Base-by-base conservation (phyloP, 2,329 filamentous ascomycete genomes). In the Polychaeton citri region DNA sequence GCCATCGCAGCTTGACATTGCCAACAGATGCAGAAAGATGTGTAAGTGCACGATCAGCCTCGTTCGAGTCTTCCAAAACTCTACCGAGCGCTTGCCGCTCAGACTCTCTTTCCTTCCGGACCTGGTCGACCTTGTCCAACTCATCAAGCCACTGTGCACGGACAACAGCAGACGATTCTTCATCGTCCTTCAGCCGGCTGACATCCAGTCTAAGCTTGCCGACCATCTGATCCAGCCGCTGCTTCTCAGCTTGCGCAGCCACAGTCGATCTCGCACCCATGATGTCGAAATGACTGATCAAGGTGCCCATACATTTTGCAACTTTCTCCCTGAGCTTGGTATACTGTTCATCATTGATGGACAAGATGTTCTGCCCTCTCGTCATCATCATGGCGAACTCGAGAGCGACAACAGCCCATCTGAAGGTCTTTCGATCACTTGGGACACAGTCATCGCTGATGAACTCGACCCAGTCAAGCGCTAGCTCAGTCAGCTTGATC, bases 351-450 rank as follows among this genome's bases (percentile, higher is more conserved):
- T 94, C 85, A 28, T 80, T 84, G 40, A 98, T 76, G 1, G 80
- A 83, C n/a, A 98, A 63, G 33, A 98, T 92, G 50, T 94, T 87
- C 40, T 87, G 79, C 8, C 90, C 90, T 35, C 85, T 75, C 0
- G 90, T 98, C 80, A 96, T 96, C 46, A 81, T 77, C 86, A 95
- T 96, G 36, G 87, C 84, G 55, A 96, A 94, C 55, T 98, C 90
- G 9, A 98, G 71, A 7, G 90, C 90, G 35, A 87, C 74, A 20
- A 98, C 92, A 6, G 90, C 86, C 90, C 90, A 98, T 45, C 87
- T 80, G 63, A 98, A 98, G 0, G 90, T 95, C 62, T 88, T 92
- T 47, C 88, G 76, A 58, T 98, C 90, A 3, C 85, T 85, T 7
- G 90, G 83, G 47, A 92, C 74, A 59, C 90, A 98, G 58, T 98